A percentile compares a stretch with the other conserved stretches of the same genome.
Evolutionary conservation across 768 basidiomycete species (phyloP).

Genomic region (Xerocomellus amylosporus): DNA sequence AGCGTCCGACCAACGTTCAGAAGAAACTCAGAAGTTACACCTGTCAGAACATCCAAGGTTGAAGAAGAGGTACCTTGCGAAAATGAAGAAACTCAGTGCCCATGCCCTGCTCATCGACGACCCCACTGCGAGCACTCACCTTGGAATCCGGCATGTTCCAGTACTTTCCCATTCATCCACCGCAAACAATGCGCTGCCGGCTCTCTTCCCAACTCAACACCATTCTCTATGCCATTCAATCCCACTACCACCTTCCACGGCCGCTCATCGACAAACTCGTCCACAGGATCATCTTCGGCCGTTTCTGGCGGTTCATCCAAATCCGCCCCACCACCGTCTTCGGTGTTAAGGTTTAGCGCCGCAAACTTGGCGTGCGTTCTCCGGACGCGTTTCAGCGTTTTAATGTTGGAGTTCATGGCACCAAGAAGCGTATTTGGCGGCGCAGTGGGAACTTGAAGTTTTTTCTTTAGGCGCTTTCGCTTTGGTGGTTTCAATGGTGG

Average conservation of each 20-base stretch:
- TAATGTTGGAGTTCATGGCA: constrained; percentile 75
- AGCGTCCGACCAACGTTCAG: constrained; percentile 86
- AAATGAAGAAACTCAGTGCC: constrained; percentile 3
- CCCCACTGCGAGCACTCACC: constrained; percentile 44
- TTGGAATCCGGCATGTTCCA: constrained; percentile 93
- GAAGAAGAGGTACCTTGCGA: constrained; percentile 64
- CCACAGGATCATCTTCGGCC: constrained; percentile 28
- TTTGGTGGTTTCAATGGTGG: constrained; percentile 7
- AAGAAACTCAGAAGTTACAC: constrained; percentile 78
- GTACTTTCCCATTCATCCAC: constrained; percentile 72
- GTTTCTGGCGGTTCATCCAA: constrained; percentile 36
- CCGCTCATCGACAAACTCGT: constrained; percentile 51
- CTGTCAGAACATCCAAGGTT: constrained; percentile 73
- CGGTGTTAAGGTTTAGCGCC: constrained; percentile 43
- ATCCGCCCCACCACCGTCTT: constrained; percentile 35
- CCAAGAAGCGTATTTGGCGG: constrained; percentile 51
- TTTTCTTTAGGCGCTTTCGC: constrained; percentile 28
- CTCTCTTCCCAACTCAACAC: constrained; percentile 56
- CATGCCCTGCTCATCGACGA: neutral
- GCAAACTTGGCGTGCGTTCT: constrained; percentile 71
- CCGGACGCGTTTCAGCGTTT: constrained; percentile 68
- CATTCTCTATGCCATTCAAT: constrained; percentile 8
- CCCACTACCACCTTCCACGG: constrained; percentile 48
- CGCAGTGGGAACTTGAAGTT: constrained; percentile 11
- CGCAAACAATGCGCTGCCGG: constrained; percentile 62